phyloP scores from a whole-genome alignment of 1,284 basidiomycete species.

The Cryptococcus amylolentus region DNA sequence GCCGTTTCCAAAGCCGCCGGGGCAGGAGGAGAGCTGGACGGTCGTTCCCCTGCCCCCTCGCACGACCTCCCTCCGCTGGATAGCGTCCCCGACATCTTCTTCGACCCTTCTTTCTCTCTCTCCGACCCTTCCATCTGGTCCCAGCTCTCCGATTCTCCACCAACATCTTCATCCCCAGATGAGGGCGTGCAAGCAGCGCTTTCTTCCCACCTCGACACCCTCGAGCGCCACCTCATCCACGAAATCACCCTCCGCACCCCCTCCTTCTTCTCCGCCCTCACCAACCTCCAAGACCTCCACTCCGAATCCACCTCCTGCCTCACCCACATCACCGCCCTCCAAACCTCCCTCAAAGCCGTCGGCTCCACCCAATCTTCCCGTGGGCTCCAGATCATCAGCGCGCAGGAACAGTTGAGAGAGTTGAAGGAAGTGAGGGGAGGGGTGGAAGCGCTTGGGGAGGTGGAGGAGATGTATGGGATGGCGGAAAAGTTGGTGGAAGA shows the following conservation, averaged over 20 bases:
- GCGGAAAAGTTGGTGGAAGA: conserved; percentile 68
- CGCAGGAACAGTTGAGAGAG: conserved; percentile 62
- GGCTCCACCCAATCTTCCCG: conserved; percentile 72
- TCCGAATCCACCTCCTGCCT: conserved; percentile 82
- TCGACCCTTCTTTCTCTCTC: conserved; percentile 73
- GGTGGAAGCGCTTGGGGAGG: conserved; percentile 63
- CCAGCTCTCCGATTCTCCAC: conserved; percentile 56
- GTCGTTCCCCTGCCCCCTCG: not conserved
- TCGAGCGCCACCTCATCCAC: conserved; percentile 90
- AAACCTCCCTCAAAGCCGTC: conserved; percentile 67
- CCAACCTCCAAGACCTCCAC: conserved; percentile 88
- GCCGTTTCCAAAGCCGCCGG: not conserved
- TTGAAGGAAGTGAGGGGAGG: conserved; percentile 61
- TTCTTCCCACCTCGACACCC: conserved; percentile 86
- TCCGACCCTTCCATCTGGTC: conserved; percentile 78
- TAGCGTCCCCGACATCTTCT: conserved; percentile 76
- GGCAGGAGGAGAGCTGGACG: not conserved
- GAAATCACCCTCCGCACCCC: conserved; percentile 87
- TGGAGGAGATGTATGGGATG: conserved; percentile 70
- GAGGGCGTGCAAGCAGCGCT: conserved; percentile 80
- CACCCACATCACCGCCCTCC: conserved; percentile 68
- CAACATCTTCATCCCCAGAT: conserved; percentile 49
- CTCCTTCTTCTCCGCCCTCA: conserved; percentile 93
- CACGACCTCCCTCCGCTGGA: conserved; percentile 64
- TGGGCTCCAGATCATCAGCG: conserved; percentile 69